Evolutionary conservation across 495 filamentous ascomycete species (phyloP), one percentile per base, ranked within the genome.

Genomic region (Cetradonia linearis): DNA sequence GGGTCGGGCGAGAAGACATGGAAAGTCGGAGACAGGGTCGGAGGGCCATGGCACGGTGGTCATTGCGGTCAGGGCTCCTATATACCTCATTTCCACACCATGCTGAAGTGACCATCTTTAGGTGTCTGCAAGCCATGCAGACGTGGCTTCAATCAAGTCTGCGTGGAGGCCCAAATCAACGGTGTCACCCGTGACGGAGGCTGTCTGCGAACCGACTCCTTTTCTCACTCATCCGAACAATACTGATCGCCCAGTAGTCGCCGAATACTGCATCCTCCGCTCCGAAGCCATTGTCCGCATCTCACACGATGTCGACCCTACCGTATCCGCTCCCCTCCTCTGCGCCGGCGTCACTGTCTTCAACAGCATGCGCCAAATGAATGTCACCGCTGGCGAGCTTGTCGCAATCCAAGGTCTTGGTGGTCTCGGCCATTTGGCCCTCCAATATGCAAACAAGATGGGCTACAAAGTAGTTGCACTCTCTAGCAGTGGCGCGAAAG

Each of bases 261-360:
- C 78, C 28, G 81, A 88, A 66, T 88, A 86, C 69, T 75, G 75
- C 60, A 67, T 75, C 31, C 72, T 88, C 10, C 78, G 82, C 38
- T 70, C 73, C 36, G 84, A 87, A 69, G 81, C 84, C 53, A 79
- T 70, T 0, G 83, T 84, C 8, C 71, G 71, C 18, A 73, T 88
- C 50, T 83, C 84, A 6, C 60, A 70, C 11, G 71, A 78, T 42
- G 68, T 78, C 46, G 79, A 85, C 68, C 74, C 83, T 0, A 81
- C 76, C 37, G 71, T 78, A 58, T 78, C 71, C 55, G 82, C 83
- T 3, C 83, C 85, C 2, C 73, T 86, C 16, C 78, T 88, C 16
- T 88, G 85, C 68, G 84, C 85, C 5, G 85, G 85, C 59, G 77
- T 87, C 62, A 86, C 84, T 27, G 79, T 83, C 25, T 88, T 86